Conservation (phyloP, 2,329 filamentous ascomycete species). For the Epichloe sylvatica region DNA sequence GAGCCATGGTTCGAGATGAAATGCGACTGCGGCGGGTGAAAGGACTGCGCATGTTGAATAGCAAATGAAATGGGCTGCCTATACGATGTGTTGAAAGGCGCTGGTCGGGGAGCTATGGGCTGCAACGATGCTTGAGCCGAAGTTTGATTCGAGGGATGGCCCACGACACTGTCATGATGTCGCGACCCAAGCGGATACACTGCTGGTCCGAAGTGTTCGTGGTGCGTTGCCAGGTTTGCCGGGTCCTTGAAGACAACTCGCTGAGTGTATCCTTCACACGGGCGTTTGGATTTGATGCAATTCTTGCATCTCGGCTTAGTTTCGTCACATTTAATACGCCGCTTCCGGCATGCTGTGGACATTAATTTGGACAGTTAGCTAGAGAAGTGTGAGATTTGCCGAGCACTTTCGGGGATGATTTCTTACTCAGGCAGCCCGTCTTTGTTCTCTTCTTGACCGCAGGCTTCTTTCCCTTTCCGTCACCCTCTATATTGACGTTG, state of each 20-base stretch:
- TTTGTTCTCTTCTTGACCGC: conserved; percentile 62
- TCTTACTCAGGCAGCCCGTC: conserved; percentile 78
- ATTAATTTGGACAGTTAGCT: conserved; percentile 9
- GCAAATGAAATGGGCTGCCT: conserved; percentile 6
- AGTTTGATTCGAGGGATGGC: conserved; percentile 19
- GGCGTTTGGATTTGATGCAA: conserved; percentile 72
- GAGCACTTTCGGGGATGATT: background rate
- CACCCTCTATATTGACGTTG: conserved; percentile 25
- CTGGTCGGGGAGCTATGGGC: conserved; percentile 39
- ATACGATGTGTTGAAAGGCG: conserved; percentile 15
- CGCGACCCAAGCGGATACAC: conserved; percentile 29
- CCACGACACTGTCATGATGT: conserved; percentile 13
- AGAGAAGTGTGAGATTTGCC: background rate
- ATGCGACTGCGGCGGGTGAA: background rate
- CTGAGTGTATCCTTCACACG: conserved; percentile 74
- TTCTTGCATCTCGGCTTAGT: conserved; percentile 70
- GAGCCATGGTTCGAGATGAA: conserved; percentile 3
- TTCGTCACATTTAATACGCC: conserved; percentile 95
- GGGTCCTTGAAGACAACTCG: conserved; percentile 69
- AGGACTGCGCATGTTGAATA: background rate
- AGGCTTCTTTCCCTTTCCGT: conserved; percentile 31
- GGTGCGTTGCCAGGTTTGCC: conserved; percentile 16
- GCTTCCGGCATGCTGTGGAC: conserved; percentile 65
- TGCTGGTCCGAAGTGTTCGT: conserved; percentile 30
- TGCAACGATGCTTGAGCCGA: conserved; percentile 25